phyloP scores from a whole-genome alignment of 768 basidiomycete genomes.

The Hygrocybe coccinea region DNA sequence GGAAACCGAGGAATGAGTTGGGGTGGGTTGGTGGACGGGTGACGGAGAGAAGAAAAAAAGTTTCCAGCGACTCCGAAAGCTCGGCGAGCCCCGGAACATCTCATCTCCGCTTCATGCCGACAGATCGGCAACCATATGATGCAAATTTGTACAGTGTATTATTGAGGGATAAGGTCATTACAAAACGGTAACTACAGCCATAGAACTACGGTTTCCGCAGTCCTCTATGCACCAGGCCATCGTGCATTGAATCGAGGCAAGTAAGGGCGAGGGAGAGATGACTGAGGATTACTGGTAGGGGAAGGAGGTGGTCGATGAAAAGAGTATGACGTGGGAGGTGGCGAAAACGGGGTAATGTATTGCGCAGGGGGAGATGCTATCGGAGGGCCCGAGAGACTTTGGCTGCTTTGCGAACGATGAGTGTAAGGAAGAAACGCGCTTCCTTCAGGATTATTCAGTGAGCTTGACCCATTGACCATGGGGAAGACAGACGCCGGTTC shows the following conservation, averaged over 20 bases:
- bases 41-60: slow-evolving; percentile 45
- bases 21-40: slow-evolving; percentile 41
- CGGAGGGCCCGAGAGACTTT: neutral
- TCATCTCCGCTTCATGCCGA: slow-evolving; percentile 40
- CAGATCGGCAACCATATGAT: slow-evolving; percentile 6
- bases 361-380: neutral
- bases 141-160: neutral
- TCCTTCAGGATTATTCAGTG: neutral
- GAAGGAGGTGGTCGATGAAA: neutral
- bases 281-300: neutral
- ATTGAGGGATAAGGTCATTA: neutral
- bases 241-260: neutral
- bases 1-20: slow-evolving; percentile 46
- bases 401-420: slow-evolving; percentile 3
- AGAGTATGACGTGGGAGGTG: neutral
- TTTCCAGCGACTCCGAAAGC: slow-evolving; percentile 42
- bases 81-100: slow-evolving; percentile 47
- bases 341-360: neutral
- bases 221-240: slow-evolving; percentile 1
- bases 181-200: neutral
- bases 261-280: neutral
- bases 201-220: neutral
- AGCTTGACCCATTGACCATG: neutral
- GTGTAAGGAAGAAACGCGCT: neutral
- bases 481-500: neutral